Percentiles rank a stretch among this genome's conserved stretches.
These are phyloP conservation scores for Boletales sp. DNA, from an alignment of 768 basidiomycete genomes.

Conservation along the genomic window DNA sequence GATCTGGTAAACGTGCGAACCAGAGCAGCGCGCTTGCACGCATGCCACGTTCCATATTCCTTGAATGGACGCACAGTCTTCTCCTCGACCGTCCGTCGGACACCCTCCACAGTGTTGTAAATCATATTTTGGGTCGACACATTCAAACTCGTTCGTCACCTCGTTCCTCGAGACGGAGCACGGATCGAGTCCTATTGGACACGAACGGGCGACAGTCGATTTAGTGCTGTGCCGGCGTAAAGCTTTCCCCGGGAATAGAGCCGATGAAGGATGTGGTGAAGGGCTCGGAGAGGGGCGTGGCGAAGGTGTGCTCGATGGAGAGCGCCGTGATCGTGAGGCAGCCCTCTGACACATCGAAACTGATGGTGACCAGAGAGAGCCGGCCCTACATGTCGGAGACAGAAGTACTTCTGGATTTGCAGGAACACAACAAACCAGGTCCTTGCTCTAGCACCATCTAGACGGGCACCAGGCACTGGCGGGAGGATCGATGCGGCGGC, in stretches of 20 bases:
- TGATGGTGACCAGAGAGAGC: constrained; percentile 44
- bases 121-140: constrained; percentile 59
- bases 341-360: constrained; percentile 40
- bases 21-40: constrained; percentile 47
- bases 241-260: constrained; percentile 23
- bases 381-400: constrained; percentile 33
- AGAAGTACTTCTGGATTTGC: constrained; percentile 5
- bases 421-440: constrained; percentile 9
- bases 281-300: constrained; percentile 11
- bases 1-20: constrained; percentile 33
- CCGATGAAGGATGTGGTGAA: constrained; percentile 35
- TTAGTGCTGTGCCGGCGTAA: constrained; percentile 30
- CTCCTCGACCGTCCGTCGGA: constrained; percentile 53
- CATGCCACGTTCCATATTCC: constrained; percentile 74
- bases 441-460: constrained; percentile 16
- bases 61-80: constrained; percentile 67
- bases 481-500: neutral
- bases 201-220: constrained; percentile 10
- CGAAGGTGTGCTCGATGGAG: constrained; percentile 8
- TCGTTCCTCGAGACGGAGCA: constrained; percentile 49
- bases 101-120: constrained; percentile 79
- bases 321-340: constrained; percentile 22
- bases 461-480: constrained; percentile 6
- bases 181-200: constrained; percentile 18
- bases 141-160: constrained; percentile 49